phyloP scores from a whole-genome alignment of 495 filamentous ascomycete species.

The Bryoglossum gracile region DNA sequence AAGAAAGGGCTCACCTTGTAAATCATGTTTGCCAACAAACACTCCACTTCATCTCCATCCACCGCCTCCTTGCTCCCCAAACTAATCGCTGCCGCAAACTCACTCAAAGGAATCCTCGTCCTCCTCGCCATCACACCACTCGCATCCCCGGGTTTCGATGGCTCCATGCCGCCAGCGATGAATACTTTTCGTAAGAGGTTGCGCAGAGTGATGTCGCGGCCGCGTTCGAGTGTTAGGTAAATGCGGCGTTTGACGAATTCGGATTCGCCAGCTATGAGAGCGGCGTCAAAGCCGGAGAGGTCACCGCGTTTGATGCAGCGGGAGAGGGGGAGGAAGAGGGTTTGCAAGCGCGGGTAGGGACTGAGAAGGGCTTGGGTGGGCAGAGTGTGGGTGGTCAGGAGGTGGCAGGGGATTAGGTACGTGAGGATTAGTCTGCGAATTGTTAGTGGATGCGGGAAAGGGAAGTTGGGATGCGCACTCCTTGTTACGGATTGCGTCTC shows the following conservation, averaged over 20 bases:
- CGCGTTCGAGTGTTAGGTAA: slow-evolving; percentile 87
- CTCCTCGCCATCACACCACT: slow-evolving; percentile 52
- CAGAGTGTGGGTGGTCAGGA: slow-evolving; percentile 78
- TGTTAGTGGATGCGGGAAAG: slow-evolving; percentile 9
- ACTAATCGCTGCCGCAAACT: slow-evolving; percentile 60
- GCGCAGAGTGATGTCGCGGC: slow-evolving; percentile 80
- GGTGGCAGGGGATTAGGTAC: slow-evolving; percentile 86
- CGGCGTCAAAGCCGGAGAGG: slow-evolving; percentile 75
- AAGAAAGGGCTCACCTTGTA: slow-evolving; percentile 63
- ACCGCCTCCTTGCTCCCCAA: slow-evolving; percentile 53
- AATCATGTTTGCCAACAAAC: slow-evolving; percentile 86
- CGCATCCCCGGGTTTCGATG: slow-evolving; percentile 52
- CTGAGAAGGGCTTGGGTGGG: slow-evolving; percentile 64
- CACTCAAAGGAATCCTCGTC: slow-evolving; percentile 70
- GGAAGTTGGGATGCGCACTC: slow-evolving; percentile 47
- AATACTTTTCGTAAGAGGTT: slow-evolving; percentile 90
- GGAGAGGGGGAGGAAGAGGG: slow-evolving; percentile 69
- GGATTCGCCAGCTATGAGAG: slow-evolving; percentile 69
- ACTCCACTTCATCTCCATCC: slow-evolving; percentile 92
- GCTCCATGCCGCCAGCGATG: slow-evolving; percentile 69
- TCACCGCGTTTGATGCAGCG: slow-evolving; percentile 73
- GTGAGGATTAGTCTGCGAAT: slow-evolving; percentile 73
- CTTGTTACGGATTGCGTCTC: slow-evolving; percentile 60
- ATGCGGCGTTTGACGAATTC: slow-evolving; percentile 94
- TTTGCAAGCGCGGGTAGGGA: slow-evolving; percentile 68